Conservation (phyloP, 352 stramenopile species). For the Pythium utonaiense region DNA sequence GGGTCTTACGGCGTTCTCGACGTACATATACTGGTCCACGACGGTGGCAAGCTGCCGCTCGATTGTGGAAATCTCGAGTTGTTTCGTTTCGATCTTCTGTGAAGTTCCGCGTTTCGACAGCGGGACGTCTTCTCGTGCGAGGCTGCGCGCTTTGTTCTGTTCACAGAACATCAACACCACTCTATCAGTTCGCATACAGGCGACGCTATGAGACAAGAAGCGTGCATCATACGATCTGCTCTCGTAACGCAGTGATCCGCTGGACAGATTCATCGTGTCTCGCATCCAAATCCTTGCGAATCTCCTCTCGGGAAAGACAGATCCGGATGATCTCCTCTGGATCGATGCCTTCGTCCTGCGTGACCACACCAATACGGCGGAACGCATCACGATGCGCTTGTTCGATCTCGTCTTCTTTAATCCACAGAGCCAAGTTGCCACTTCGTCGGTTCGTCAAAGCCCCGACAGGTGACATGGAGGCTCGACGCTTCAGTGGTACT, state of each 20-base stretch:
- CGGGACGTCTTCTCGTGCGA: slow-evolving; percentile 46
- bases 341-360: slow-evolving; percentile 49
- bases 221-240: slow-evolving; percentile 52
- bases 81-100: slow-evolving; percentile 63
- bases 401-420: slow-evolving; percentile 28
- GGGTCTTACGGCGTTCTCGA: slow-evolving; percentile 69
- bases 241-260: slow-evolving; percentile 40
- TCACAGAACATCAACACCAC: slow-evolving; percentile 9
- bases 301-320: slow-evolving; percentile 58
- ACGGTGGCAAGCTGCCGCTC: slow-evolving; percentile 61
- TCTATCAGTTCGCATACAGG: neutral
- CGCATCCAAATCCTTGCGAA: slow-evolving; percentile 62
- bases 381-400: slow-evolving; percentile 50
- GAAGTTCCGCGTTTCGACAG: slow-evolving; percentile 62
- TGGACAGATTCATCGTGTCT: slow-evolving; percentile 66
- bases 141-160: slow-evolving; percentile 41
- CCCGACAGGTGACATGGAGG: slow-evolving; percentile 4
- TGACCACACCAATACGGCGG: slow-evolving; percentile 61
- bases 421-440: neutral
- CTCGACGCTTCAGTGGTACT: neutral
- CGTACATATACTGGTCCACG: slow-evolving; percentile 83
- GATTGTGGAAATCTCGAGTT: slow-evolving; percentile 59
- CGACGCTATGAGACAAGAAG: neutral
- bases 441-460: slow-evolving; percentile 17
- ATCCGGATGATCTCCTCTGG: slow-evolving; percentile 67